Evolutionary conservation across 768 basidiomycete genomes (phyloP), one percentile per base, ranked within the genome.

Genomic region (Cyclocybe aegerita): DNA sequence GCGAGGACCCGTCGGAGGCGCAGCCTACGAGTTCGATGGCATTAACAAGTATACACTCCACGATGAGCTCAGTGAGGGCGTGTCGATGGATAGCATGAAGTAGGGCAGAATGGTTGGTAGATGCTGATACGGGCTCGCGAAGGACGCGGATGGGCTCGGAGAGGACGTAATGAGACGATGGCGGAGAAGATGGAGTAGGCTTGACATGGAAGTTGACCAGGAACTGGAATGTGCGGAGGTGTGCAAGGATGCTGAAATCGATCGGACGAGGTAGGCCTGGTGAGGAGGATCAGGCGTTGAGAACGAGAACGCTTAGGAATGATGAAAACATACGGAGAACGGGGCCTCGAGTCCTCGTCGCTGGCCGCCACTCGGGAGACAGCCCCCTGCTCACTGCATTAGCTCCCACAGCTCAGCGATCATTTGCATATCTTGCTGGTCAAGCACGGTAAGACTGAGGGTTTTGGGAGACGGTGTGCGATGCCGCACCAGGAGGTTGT

Each of bases 191-290:
- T 53, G 29, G 57, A 49, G 3, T 46, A 29, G 15, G 47, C 38
- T 4, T 54, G 8, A 53, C 47, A 37, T 62, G 61, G 35, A 62
- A 62, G 45, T 62, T 62, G 43, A 62, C 61, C 29, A 56, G 48
- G 38, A 60, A 60, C 11, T 56, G 55, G 2, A 60, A 41, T 7
- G 51, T 37, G 1, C 41, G 37, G 39, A 62, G 52, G n/a, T 43
- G 39, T 3, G 30, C 36, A 31, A 62, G 42, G 6, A 58, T 49
- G 8, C 45, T 12, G 14, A 62, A 38, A 39, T 60, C 43, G 23
- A 62, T 58, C 0, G 61, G 61, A 1, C 48, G 23, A 10, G 58
- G 61, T 0, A 58, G 61, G 3, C 40, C 58, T 62, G 7, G 9
- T 7, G 29, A 17, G 15, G 8, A 14, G 29, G 12, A 15, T 5